A percentile compares a stretch with the other conserved stretches of the same genome.
phyloP scores from a whole-genome alignment of 306 rosid species.

The Ziziphus jujuba region DNA sequence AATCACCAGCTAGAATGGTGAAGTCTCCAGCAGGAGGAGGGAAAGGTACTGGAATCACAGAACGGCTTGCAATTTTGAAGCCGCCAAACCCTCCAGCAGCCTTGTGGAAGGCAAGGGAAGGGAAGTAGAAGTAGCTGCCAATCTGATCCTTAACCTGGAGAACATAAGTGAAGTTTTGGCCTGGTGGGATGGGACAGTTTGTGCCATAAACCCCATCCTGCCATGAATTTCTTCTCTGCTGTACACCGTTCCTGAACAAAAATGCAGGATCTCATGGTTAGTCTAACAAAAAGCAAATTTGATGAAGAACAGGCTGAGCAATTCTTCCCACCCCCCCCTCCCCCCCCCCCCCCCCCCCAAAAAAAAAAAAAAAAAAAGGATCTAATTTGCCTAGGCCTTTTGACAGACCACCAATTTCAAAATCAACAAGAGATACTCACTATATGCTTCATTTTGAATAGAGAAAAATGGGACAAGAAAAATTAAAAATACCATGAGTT shows the following conservation, averaged over 20 bases:
- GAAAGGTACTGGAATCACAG: constrained; percentile 75
- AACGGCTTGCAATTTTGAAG: constrained; percentile 64
- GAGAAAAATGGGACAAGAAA: too few relatives aligned
- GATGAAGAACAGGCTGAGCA: neutral
- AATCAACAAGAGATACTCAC: neutral
- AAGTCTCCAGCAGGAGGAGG: constrained; percentile 76
- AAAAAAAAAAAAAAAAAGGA: neutral
- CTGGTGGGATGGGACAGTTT: constrained; percentile 83
- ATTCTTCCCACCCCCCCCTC: too few relatives aligned
- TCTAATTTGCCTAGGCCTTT: neutral
- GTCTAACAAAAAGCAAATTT: neutral
- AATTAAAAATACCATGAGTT: too few relatives aligned
- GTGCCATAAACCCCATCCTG: constrained; percentile 93
- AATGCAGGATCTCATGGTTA: constrained; percentile 4
- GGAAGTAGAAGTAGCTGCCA: constrained; percentile 88
- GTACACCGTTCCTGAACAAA: constrained; percentile 69
- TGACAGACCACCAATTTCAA: neutral
- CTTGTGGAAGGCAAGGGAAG: constrained; percentile 82
- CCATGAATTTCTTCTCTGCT: constrained; percentile 88
- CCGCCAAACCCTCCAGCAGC: constrained; percentile 91
- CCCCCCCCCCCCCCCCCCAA: too few relatives aligned
- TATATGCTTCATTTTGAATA: too few relatives aligned
- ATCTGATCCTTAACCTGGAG: constrained; percentile 92
- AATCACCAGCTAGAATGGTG: constrained; percentile 76
- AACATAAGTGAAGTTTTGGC: constrained; percentile 73